A percentile compares a stretch with the other conserved stretches of the same genome.
Conservation (phyloP, 108 stramenopile genomes). For the Schizochytrium sp. region DNA sequence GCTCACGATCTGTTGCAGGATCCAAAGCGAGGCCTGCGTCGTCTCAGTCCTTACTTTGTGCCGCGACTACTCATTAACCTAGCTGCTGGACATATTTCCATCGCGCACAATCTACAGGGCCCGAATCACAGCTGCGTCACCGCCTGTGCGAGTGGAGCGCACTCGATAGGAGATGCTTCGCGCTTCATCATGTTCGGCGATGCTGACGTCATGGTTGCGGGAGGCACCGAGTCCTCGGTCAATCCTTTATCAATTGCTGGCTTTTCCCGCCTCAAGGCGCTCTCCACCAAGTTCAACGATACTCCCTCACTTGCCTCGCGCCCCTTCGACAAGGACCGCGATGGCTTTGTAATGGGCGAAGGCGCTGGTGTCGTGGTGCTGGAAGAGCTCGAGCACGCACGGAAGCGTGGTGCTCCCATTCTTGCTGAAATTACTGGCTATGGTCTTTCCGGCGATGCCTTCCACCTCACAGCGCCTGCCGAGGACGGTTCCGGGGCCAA, state of each 20-base stretch:
- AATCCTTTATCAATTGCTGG: constrained; percentile 78
- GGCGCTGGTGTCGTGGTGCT: constrained; percentile 88
- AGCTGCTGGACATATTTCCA: constrained; percentile 63
- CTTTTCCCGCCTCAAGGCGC: constrained; percentile 76
- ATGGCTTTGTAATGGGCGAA: constrained; percentile 97
- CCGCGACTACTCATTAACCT: constrained; percentile 82
- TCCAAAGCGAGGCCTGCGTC: constrained; percentile 40
- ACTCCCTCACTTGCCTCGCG: constrained; percentile 56
- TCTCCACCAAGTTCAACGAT: constrained; percentile 68
- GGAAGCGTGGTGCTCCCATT: constrained; percentile 79
- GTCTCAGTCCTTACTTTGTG: constrained; percentile 76
- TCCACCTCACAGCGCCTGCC: constrained; percentile 78
- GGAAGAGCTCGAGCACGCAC: constrained; percentile 79
- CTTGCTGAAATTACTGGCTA: constrained; percentile 86
- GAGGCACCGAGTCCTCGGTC: constrained; percentile 84
- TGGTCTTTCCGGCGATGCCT: constrained; percentile 87
- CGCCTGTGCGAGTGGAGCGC: constrained; percentile 87
- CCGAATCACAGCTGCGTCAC: constrained; percentile 74
- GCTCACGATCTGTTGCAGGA: constrained; percentile 39
- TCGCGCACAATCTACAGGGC: constrained; percentile 58
- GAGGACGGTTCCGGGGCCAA: constrained; percentile 69
- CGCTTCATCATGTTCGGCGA: constrained; percentile 67
- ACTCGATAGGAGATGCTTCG: constrained; percentile 82
- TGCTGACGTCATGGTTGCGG: constrained; percentile 83
- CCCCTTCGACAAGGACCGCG: constrained; percentile 85